Percentiles rank a stretch among this genome's conserved stretches.
These are phyloP conservation scores for Emergomyces orientalis DNA, from an alignment of 2,329 filamentous ascomycete genomes.

Conservation along the genomic window DNA sequence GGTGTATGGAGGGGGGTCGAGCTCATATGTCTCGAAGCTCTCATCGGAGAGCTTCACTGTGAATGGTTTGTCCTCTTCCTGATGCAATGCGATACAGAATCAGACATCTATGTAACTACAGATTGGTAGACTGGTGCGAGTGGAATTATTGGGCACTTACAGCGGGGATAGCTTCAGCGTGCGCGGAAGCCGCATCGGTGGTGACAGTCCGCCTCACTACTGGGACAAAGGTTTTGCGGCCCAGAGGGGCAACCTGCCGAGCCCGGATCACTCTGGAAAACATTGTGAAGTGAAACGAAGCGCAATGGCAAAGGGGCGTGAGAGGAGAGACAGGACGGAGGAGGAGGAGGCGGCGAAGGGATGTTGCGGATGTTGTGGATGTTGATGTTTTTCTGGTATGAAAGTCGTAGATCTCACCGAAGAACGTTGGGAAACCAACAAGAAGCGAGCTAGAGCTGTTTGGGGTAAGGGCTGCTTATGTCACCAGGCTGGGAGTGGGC, in stretches of 20 bases:
- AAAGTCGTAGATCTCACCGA: background rate
- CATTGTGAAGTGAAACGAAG: slow-evolving; percentile 43
- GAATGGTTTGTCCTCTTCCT: slow-evolving; percentile 94
- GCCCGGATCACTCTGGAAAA: slow-evolving; percentile 61
- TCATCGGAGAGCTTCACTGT: slow-evolving; percentile 88
- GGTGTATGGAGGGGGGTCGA: slow-evolving; percentile 90
- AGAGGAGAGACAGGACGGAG: background rate
- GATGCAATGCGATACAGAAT: slow-evolving; percentile 16
- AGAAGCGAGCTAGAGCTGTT: background rate
- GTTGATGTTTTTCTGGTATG: background rate
- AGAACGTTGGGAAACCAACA: slow-evolving; percentile 4
- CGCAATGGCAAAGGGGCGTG: slow-evolving; percentile 9
- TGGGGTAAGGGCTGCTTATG: background rate
- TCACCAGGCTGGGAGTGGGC: background rate
- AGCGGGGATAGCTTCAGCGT: slow-evolving; percentile 69
- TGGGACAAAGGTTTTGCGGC: slow-evolving; percentile 38
- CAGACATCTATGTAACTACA: background rate
- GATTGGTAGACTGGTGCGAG: background rate
- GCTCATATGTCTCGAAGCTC: slow-evolving; percentile 98
- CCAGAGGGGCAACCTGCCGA: slow-evolving; percentile 51
- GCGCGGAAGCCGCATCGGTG: slow-evolving; percentile 86
- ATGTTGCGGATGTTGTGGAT: background rate
- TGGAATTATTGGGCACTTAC: slow-evolving; percentile 37
- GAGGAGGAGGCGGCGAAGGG: background rate
- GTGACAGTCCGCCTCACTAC: slow-evolving; percentile 67